These are phyloP conservation scores for Rhazya stricta DNA, from an alignment of 257 asterid genomes.

Conservation along the genomic window DNA sequence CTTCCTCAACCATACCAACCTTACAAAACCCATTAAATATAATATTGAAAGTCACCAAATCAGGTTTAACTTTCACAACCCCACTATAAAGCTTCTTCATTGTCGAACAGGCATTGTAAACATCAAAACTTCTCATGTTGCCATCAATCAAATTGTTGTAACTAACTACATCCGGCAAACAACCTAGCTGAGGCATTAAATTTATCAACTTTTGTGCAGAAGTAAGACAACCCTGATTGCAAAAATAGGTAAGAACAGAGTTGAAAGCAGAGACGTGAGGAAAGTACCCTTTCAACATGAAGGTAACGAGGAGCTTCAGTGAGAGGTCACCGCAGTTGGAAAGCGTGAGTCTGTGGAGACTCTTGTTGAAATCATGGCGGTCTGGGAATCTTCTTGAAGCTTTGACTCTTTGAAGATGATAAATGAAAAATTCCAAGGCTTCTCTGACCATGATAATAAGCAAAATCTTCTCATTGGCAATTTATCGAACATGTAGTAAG, in stretches of 20 bases:
- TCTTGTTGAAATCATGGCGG: slow-evolving; percentile 13
- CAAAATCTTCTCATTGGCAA: neutral
- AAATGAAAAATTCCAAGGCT: slow-evolving; percentile 12
- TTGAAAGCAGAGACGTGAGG: slow-evolving; percentile 22
- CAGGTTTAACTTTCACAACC: slow-evolving; percentile 8
- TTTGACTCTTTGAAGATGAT: slow-evolving; percentile 9
- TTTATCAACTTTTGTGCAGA: slow-evolving; percentile 17
- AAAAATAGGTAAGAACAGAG: slow-evolving; percentile 15
- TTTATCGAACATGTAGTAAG: slow-evolving; percentile 9
- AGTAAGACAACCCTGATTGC: slow-evolving; percentile 13
- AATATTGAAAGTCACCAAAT: slow-evolving; percentile 16
- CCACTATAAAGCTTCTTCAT: slow-evolving; percentile 13
- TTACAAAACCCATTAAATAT: slow-evolving; percentile 19
- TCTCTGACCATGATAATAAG: slow-evolving; percentile 13
- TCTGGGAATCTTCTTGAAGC: slow-evolving; percentile 9
- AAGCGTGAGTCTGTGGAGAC: slow-evolving; percentile 16
- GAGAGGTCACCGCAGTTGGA: slow-evolving; percentile 23
- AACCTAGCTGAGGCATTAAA: slow-evolving; percentile 13
- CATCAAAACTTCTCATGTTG: slow-evolving; percentile 2
- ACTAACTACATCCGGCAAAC: slow-evolving; percentile 14
- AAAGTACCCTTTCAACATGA: slow-evolving; percentile 19
- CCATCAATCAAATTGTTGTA: slow-evolving; percentile 19
- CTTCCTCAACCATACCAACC: slow-evolving; percentile 7
- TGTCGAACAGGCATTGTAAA: slow-evolving; percentile 11
- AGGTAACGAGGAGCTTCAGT: slow-evolving; percentile 15